Evolutionary conservation across 352 stramenopile species (phyloP).

Genomic region (Phytophthora ramorum): DNA sequence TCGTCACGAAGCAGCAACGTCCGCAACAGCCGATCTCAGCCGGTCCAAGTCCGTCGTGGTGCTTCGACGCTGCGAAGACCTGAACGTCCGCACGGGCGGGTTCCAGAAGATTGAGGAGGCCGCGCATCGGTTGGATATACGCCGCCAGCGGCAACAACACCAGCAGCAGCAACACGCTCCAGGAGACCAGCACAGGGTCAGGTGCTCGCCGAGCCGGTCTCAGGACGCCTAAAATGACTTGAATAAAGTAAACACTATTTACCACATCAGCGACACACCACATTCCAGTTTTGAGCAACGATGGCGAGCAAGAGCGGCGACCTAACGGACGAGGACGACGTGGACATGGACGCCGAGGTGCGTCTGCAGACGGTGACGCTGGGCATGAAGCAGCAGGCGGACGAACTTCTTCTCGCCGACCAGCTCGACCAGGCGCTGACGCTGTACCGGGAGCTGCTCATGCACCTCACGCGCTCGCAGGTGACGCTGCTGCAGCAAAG

Average conservation of each 20-base stretch:
- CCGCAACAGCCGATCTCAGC: background rate
- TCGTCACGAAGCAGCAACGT: slow-evolving; percentile 15
- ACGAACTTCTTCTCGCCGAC: slow-evolving; percentile 66
- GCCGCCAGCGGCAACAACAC: slow-evolving; percentile 28
- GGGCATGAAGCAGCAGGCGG: slow-evolving; percentile 69
- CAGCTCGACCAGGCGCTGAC: slow-evolving; percentile 60
- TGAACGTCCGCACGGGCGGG: slow-evolving; percentile 71
- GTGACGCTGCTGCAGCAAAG: slow-evolving; percentile 60
- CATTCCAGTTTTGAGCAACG: slow-evolving; percentile 8
- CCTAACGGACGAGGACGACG: slow-evolving; percentile 32
- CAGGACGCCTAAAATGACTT: slow-evolving; percentile 15
- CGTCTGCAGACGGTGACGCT: slow-evolving; percentile 47
- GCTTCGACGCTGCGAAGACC: slow-evolving; percentile 71
- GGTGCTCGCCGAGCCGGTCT: slow-evolving; percentile 10
- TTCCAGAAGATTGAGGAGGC: slow-evolving; percentile 86
- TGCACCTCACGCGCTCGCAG: slow-evolving; percentile 74
- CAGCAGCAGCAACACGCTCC: slow-evolving; percentile 14
- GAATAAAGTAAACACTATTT: slow-evolving; percentile 13
- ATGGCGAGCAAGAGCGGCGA: slow-evolving; percentile 42
- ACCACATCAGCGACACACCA: slow-evolving; percentile 5
- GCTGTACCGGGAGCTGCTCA: slow-evolving; percentile 74
- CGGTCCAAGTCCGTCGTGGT: slow-evolving; percentile 42
- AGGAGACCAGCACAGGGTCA: slow-evolving; percentile 15
- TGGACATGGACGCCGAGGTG: slow-evolving; percentile 56
- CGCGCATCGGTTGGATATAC: slow-evolving; percentile 48